A percentile compares a stretch with the other conserved stretches of the same genome.
These are phyloP conservation scores for Rhipidocladum racemiflorum DNA, from an alignment of 176 grass and related monocot genomes.

Conservation along the genomic window DNA sequence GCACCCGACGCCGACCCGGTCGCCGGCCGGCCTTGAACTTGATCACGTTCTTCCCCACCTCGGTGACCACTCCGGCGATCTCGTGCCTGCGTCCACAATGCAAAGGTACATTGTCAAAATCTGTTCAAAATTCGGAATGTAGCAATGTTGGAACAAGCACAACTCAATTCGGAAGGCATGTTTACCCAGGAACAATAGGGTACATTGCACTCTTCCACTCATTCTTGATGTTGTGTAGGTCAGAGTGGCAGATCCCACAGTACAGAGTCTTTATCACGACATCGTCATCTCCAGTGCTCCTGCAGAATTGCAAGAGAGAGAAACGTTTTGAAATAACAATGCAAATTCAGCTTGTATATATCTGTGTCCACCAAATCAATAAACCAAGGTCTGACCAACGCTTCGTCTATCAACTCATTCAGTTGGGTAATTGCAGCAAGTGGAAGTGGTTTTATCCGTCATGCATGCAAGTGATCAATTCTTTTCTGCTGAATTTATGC, in stretches of 20 bases:
- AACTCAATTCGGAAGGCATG: background rate
- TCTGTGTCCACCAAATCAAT: too few species aligned
- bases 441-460: too few species aligned
- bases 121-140: background rate
- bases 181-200: slow-evolving; percentile 58
- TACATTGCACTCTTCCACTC: slow-evolving; percentile 63
- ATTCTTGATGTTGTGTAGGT: slow-evolving; percentile 73
- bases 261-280: slow-evolving; percentile 68
- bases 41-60: slow-evolving; percentile 51
- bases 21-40: slow-evolving; percentile 53
- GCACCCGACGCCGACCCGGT: slow-evolving; percentile 62
- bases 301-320: slow-evolving; percentile 17
- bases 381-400: too few species aligned
- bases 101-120: background rate
- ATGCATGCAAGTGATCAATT: too few species aligned
- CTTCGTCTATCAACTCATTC: too few species aligned
- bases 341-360: background rate
- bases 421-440: too few species aligned
- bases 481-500: too few species aligned
- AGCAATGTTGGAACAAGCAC: background rate
- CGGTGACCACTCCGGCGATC: slow-evolving; percentile 61
- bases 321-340: background rate
- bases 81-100: slow-evolving; percentile 44
- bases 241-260: slow-evolving; percentile 82
- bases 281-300: slow-evolving; percentile 69